Base-by-base conservation (phyloP, 768 basidiomycete species). In the Tremella mesenterica region DNA sequence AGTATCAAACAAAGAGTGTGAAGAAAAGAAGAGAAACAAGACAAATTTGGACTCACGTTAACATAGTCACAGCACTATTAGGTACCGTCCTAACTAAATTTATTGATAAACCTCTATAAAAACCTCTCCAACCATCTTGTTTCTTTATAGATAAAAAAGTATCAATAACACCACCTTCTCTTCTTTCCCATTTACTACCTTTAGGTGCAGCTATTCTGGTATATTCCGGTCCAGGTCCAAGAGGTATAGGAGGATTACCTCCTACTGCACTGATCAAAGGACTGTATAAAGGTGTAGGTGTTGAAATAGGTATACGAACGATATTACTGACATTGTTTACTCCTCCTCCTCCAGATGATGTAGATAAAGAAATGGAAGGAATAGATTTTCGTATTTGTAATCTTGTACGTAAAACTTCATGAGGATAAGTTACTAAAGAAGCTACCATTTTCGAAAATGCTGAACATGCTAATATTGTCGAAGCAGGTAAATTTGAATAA, bases 391-490 rank as follows among this genome's bases (percentile, higher is more conserved):
- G 47, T 20, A 93, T 92, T 74, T 99, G 95, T 44, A 97, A 75
- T 4, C 93, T 82, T n/a, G 95, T 97, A n/a, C 95, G 86, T 30
- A 99, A 80, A 39, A 99, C 95, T 74, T 99, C 95, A 75, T 99
- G 95, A 1, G 95, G 95, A 72, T 99, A 99, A 29, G 95, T 97
- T 31, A 85, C 86, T 18, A 96, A 76, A 16, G 90, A 91, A 7
- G 95, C 95, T 1, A 87, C 84, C 87, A 96, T 95, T 73, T 99
- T 99, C 20, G 91, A 85, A 25, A 83, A 75, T n/a, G 87, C 88
- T 16, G 89, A 92, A 76, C 91, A 97, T 18, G 84, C 73, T 14
- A 99, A 83, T 59, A 97, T 92, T 20, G 82, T 70, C 14, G 67
- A 59, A 12, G 81, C 80, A 1, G 81, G 74, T 10, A 91, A 73